phyloP scores from a whole-genome alignment of 495 filamentous ascomycete genomes.

The Neurospora tetraspora region DNA sequence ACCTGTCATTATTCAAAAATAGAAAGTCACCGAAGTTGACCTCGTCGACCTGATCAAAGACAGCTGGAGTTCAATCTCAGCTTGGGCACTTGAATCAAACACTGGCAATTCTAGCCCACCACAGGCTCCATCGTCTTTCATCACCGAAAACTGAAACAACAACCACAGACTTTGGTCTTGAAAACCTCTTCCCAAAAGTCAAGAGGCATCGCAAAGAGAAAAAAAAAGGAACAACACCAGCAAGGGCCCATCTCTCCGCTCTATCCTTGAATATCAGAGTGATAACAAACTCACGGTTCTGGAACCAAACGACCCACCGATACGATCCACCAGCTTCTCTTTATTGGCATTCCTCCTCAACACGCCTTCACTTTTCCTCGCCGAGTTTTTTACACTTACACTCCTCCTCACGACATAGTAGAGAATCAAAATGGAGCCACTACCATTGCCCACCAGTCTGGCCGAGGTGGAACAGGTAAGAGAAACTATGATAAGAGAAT shows the following conservation, averaged over 20 bases:
- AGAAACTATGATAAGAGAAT: not conserved
- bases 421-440: conserved; percentile 14
- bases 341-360: not conserved
- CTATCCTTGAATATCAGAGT: not conserved
- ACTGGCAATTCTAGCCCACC: not conserved
- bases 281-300: not conserved
- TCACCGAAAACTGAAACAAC: not conserved
- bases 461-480: conserved; percentile 33
- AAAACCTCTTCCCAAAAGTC: not conserved
- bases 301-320: not conserved
- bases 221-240: not conserved
- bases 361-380: not conserved
- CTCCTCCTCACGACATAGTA: not conserved
- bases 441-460: conserved; percentile 26
- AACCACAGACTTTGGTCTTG: not conserved
- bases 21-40: not conserved
- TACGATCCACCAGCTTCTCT: not conserved
- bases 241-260: not conserved
- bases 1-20: not conserved
- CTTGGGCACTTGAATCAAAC: not conserved
- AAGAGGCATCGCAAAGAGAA: not conserved
- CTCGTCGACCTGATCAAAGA: not conserved
- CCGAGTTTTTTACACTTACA: not conserved
- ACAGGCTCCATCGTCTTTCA: not conserved
- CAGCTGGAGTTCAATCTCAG: not conserved